Conservation (phyloP, 2,329 filamentous ascomycete genomes). For the Ophiocordyceps camponoti-leonardi region DNA sequence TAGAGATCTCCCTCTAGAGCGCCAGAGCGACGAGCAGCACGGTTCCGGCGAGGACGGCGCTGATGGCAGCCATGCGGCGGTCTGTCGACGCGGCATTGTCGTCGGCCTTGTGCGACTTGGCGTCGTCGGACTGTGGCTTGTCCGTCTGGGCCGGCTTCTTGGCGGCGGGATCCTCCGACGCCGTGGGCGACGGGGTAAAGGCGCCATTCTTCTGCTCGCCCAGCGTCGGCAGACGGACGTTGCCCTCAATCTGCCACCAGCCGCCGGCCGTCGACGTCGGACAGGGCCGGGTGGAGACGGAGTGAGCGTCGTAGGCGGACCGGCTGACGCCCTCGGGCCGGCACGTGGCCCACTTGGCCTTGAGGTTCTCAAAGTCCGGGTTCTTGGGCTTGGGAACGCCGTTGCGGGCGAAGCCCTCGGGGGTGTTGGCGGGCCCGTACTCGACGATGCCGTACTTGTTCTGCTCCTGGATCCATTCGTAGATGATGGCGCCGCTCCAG, state of each 20-base stretch:
- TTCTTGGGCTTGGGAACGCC: constrained; percentile 57
- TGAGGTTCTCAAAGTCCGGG: constrained; percentile 67
- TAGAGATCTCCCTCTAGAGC: constrained; percentile 2
- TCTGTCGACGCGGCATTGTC: constrained; percentile 3
- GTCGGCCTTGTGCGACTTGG: constrained; percentile 1
- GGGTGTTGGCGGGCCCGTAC: constrained; percentile 49
- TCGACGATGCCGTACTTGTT: constrained; percentile 71
- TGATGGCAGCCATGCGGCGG: constrained; percentile 4
- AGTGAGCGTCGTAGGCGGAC: constrained; percentile 44
- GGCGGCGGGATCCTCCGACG: constrained; percentile 3
- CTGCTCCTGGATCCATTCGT: constrained; percentile 77
- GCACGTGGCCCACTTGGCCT: constrained; percentile 57
- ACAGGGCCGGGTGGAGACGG: constrained; percentile 48
- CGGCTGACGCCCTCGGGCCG: constrained; percentile 50
- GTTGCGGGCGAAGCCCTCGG: constrained; percentile 50
- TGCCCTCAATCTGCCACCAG: constrained; percentile 69
- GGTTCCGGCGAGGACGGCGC: constrained; percentile 4
- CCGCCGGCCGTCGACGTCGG: constrained; percentile 49
- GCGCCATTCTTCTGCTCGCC: constrained; percentile 23
- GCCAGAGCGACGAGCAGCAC: constrained; percentile 4
- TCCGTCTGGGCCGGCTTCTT: neutral
- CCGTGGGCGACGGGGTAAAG: constrained; percentile 3
- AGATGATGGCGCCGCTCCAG: constrained; percentile 66
- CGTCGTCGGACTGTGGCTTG: neutral
- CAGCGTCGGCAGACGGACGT: constrained; percentile 50